phyloP scores from a whole-genome alignment of 2,329 filamentous ascomycete genomes.

The Atkinsonella hypoxylon region DNA sequence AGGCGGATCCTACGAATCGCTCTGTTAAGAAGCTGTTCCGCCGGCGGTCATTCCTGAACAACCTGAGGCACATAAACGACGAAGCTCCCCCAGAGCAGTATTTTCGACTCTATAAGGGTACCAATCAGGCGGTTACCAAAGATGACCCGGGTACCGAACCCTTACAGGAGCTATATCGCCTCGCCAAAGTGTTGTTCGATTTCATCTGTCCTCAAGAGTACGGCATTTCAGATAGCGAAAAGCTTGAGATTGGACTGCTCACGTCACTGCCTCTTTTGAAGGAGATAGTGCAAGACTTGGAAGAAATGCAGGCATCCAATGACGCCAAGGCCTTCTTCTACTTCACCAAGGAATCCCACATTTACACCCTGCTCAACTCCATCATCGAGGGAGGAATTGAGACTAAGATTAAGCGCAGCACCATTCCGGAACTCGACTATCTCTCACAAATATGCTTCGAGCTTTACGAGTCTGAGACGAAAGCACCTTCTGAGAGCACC shows the following conservation, averaged over 20 bases:
- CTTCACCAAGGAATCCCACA: constrained; percentile 98
- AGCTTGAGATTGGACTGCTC: constrained; percentile 93
- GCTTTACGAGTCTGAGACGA: constrained; percentile 87
- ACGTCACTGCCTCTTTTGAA: constrained; percentile 89
- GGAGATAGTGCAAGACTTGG: constrained; percentile 92
- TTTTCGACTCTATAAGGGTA: constrained; percentile 80
- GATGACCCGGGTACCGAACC: constrained; percentile 77
- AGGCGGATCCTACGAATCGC: constrained; percentile 26
- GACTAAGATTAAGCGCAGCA: constrained; percentile 90
- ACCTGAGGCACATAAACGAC: constrained; percentile 35
- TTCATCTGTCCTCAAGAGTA: constrained; percentile 99
- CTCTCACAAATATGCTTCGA: constrained; percentile 97
- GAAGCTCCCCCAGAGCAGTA: constrained; percentile 58
- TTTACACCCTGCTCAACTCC: constrained; percentile 95
- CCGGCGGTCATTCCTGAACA: constrained; percentile 47
- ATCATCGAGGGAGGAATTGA: constrained; percentile 94
- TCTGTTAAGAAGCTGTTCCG: constrained; percentile 41
- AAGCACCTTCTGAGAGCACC: constrained; percentile 29
- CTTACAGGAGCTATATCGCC: constrained; percentile 80
- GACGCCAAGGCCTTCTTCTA: constrained; percentile 96
- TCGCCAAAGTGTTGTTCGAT: constrained; percentile 92
- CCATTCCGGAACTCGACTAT: constrained; percentile 95
- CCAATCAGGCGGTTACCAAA: constrained; percentile 55
- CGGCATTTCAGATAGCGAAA: constrained; percentile 88
- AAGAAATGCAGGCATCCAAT: constrained; percentile 91